Evolutionary conservation across 2,329 filamentous ascomycete genomes (phyloP).

Genomic region (Paramyrothecium roridum): DNA sequence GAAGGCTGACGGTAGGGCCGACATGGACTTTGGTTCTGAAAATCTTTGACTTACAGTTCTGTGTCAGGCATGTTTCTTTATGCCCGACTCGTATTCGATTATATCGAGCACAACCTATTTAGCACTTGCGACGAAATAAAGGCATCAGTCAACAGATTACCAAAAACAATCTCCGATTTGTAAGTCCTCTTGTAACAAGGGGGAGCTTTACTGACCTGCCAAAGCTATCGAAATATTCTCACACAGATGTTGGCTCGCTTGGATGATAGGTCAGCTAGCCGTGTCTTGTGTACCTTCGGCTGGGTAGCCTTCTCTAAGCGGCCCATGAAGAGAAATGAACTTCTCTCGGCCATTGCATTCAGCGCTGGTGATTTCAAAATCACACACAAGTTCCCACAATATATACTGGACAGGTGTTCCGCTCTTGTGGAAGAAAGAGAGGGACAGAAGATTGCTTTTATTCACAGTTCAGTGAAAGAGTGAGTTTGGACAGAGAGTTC

Average conservation of each 20-base stretch:
- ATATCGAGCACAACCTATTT: slow-evolving; percentile 11
- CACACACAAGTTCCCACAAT: not conserved
- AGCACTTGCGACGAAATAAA: slow-evolving; percentile 3
- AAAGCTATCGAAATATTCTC: not conserved
- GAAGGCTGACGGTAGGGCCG: slow-evolving; percentile 10
- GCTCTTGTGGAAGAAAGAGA: not conserved
- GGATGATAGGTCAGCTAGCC: not conserved
- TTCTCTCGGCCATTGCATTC: not conserved
- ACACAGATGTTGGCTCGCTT: not conserved
- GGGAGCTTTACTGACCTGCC: not conserved
- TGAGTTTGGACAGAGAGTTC: not conserved
- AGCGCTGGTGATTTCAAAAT: not conserved
- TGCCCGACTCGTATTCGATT: slow-evolving; percentile 13
- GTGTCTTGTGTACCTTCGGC: not conserved
- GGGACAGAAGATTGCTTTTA: not conserved
- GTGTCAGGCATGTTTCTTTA: slow-evolving; percentile 14
- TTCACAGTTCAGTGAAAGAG: not conserved
- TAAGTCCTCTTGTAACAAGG: not conserved
- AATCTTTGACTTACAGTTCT: not conserved
- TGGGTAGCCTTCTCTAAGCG: not conserved
- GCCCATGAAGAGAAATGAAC: not conserved
- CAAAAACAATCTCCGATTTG: not conserved
- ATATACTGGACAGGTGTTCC: not conserved
- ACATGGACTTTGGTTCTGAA: not conserved
- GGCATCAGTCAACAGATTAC: not conserved